Evolutionary conservation across 225 moss, liverwort and hornwort species (phyloP), one percentile per base, ranked within the genome.

Genomic region (Asterella californica): DNA sequence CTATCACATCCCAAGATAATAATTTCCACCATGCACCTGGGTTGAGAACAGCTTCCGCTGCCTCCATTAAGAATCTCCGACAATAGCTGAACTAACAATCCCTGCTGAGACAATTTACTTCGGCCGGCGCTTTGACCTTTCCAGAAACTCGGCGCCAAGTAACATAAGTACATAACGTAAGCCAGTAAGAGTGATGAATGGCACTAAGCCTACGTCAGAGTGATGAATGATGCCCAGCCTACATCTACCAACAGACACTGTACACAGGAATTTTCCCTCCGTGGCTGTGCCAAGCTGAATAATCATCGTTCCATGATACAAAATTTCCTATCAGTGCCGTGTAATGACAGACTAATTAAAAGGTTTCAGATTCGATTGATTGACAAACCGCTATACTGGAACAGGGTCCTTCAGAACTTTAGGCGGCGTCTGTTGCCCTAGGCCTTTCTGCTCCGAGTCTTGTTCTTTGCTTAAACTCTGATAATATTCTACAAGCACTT

Each of bases 401-500:
- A 84, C 84, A 25, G 84, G 87, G 2, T 74, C 68, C 15, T 79
- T 69, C 34, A 79, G 10, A 24, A 55, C 67, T 79, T 37, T 79
- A 10, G 78, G 36, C 18, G 65, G 47, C 1, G 37, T 30, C 48
- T 48, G 66, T 46, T 78, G 64, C 27, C 17, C 46, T 52, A 34
- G 45, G 17, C 72, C 73, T 9, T 36, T 52, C 14, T 62, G 37
- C 29, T 15, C 50, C 30, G 30, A 5, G 32, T 74, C 59, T 79
- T 70, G 47, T 25, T 80, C 83, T 76, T 92, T 85, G 75, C 84
- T 80, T 54, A 96, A 79, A 64, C 91, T 90, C 85, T 88, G 91
- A 48, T 96, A 96, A 82, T 96, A 96, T 36, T 96, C 94, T 24
- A 96, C 96, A 82, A 96, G 70, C 38, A 96, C 96, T 83, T 94